Conservation (phyloP, 2,329 filamentous ascomycete genomes). For the Huntiella moniliformis region DNA sequence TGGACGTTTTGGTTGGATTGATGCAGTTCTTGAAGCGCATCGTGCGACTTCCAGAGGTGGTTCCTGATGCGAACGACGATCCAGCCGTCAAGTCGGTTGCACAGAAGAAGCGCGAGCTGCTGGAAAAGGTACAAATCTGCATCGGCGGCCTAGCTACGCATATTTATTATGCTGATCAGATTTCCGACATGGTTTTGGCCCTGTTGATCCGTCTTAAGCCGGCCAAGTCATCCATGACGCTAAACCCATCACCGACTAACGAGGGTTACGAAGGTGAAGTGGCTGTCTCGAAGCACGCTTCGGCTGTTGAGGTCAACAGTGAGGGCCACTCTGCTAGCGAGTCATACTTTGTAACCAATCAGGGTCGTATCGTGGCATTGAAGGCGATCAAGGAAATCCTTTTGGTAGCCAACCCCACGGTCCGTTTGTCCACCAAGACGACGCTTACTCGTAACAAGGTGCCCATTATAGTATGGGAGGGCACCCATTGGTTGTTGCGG, state of each 20-base stretch:
- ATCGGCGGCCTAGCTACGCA: slow-evolving; percentile 87
- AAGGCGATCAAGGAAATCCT: slow-evolving; percentile 68
- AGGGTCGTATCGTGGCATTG: slow-evolving; percentile 47
- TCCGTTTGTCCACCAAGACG: slow-evolving; percentile 36
- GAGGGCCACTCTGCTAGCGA: slow-evolving; percentile 19
- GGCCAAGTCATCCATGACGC: slow-evolving; percentile 23
- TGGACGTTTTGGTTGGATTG: slow-evolving; percentile 77
- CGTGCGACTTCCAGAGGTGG: slow-evolving; percentile 40
- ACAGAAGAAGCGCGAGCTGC: slow-evolving; percentile 39
- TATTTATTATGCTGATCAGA: slow-evolving; percentile 91
- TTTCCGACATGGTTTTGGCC: slow-evolving; percentile 78
- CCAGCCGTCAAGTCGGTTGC: slow-evolving; percentile 21
- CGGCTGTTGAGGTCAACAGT: slow-evolving; percentile 13
- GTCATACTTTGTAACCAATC: slow-evolving; percentile 32
- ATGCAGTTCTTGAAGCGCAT: slow-evolving; percentile 67
- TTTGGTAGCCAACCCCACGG: slow-evolving; percentile 55
- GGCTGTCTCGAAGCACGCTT: not conserved
- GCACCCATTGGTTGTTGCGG: slow-evolving; percentile 81
- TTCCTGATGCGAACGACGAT: slow-evolving; percentile 10
- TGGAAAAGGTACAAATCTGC: slow-evolving; percentile 56
- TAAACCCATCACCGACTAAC: slow-evolving; percentile 22
- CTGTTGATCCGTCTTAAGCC: slow-evolving; percentile 66
- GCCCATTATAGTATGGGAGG: slow-evolving; percentile 75
- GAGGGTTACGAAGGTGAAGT: slow-evolving; percentile 16
- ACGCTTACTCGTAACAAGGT: slow-evolving; percentile 56